A percentile compares a stretch with the other conserved stretches of the same genome.
phyloP scores from a whole-genome alignment of 1,284 basidiomycete species.

The Ganoderma lucidum region DNA sequence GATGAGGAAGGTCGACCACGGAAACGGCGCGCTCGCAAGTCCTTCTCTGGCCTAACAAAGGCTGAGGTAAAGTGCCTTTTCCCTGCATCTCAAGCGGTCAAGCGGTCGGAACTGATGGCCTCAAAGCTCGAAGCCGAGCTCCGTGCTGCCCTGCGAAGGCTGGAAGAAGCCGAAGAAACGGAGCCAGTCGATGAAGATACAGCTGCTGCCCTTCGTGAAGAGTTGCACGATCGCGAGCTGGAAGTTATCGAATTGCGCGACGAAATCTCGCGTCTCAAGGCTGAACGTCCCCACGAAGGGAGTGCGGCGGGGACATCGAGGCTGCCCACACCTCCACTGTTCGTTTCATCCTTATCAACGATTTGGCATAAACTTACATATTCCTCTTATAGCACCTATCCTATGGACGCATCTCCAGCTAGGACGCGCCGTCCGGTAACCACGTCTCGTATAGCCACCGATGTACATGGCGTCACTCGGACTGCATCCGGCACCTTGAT shows the following conservation, averaged over 20 bases:
- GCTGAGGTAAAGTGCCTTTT: slow-evolving; percentile 44
- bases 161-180: slow-evolving; percentile 24
- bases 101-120: neutral
- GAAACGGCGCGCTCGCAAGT: slow-evolving; percentile 37
- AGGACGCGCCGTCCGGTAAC: neutral
- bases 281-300: slow-evolving; percentile 2
- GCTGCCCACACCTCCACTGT: slow-evolving; percentile 27
- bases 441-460: slow-evolving; percentile 8
- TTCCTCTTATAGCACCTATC: slow-evolving; percentile 17
- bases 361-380: neutral
- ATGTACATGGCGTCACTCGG: slow-evolving; percentile 41
- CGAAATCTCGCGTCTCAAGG: slow-evolving; percentile 32
- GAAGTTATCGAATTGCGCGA: slow-evolving; percentile 42
- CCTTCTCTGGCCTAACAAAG: slow-evolving; percentile 48
- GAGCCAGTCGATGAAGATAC: slow-evolving; percentile 33
- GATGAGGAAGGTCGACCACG: slow-evolving; percentile 26
- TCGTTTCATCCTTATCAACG: neutral
- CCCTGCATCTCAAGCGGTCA: neutral
- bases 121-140: slow-evolving; percentile 17
- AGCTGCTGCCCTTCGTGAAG: slow-evolving; percentile 38
- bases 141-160: slow-evolving; percentile 25
- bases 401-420: slow-evolving; percentile 15
- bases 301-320: slow-evolving; percentile 12
- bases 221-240: slow-evolving; percentile 38
- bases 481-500: slow-evolving; percentile 59